These are phyloP conservation scores for Clathrus columnatus DNA, from an alignment of 768 basidiomycete species.

Conservation along the genomic window DNA sequence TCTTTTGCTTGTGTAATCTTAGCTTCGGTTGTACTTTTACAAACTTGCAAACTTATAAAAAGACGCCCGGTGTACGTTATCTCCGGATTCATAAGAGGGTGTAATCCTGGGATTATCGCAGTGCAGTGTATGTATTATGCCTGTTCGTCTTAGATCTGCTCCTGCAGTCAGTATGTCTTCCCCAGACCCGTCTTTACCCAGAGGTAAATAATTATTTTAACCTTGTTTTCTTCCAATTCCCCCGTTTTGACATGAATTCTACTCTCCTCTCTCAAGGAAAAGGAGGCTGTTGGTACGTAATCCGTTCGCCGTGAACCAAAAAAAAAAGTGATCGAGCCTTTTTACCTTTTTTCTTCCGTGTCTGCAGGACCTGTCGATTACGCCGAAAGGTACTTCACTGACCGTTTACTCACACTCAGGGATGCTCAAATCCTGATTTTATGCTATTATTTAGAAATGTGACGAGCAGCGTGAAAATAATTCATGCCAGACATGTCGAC, in stretches of 20 bases:
- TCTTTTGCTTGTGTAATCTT: constrained; percentile 50
- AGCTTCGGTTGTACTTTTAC: not conserved
- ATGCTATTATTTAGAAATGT: constrained; percentile 56
- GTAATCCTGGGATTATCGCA: not conserved
- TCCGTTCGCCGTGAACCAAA: constrained; percentile 3
- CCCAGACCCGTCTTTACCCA: not conserved
- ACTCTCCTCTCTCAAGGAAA: constrained; percentile 49
- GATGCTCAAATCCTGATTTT: not conserved
- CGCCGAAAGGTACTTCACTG: constrained; percentile 57
- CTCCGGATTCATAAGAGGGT: not conserved
- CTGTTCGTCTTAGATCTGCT: not conserved
- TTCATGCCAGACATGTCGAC: constrained; percentile 73
- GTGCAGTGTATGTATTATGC: not conserved
- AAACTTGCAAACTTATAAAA: not conserved
- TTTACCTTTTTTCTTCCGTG: not conserved
- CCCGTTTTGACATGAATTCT: constrained; percentile 41
- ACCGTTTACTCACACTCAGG: not conserved
- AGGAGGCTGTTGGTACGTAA: constrained; percentile 71
- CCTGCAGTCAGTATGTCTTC: not conserved
- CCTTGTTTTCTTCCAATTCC: not conserved
- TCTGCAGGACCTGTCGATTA: constrained; percentile 68
- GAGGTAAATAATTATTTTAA: too few relatives aligned
- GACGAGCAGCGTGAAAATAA: constrained; percentile 73
- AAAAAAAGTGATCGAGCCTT: constrained; percentile 1
- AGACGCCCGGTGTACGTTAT: not conserved